Base-by-base conservation (phyloP, 2,329 filamentous ascomycete species). In the Sphaerulina vaccinii region DNA sequence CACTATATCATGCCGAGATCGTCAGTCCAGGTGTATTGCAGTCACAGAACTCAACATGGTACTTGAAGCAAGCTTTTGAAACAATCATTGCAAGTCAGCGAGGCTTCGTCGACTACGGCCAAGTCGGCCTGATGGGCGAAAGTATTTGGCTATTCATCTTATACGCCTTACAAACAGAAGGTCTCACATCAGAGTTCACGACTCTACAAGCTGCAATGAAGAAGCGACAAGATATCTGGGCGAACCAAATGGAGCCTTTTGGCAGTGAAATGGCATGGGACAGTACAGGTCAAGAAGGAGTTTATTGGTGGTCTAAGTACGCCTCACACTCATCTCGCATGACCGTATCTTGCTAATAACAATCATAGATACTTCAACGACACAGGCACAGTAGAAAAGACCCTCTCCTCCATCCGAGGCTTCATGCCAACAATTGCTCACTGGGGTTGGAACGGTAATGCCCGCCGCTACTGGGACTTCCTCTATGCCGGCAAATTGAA, bases 251-350 rank as follows among this genome's bases (percentile, higher is more conserved):
- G 6, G 75, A 79, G 4, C 81, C 81, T 0, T 84, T 76, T 54
- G 81, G 80, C 0, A 82, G 78, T 44, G 81, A 84, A 62, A 80
- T 81, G 78, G 76, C 80, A 0, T 84, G 81, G 81, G 81, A 84
- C 51, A 82, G 77, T 0, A 84, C 81, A 0, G 80, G 79, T 0
- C 80, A 84, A 55, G 81, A 84, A 61, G 80, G 80, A 0, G 78
- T 84, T 0, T 84, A 81, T 53, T 80, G 80, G 53, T 61, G 50
- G 58, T 52, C 51, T 5, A 60, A 52, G 50, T 53, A 81, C 59
- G 27, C n/a, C 27, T 10, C 7, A 9, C n/a, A 1, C 9, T 13
- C 27, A 9, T 13, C 27, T 4, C 27, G 10, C 27, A 9, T 10
- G 2, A 27, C 5, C 8, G 2, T 3, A 32, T 32, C 27, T 32